These are phyloP conservation scores for Colletotrichum filicis DNA, from an alignment of 2,329 filamentous ascomycete genomes.

Conservation along the genomic window DNA sequence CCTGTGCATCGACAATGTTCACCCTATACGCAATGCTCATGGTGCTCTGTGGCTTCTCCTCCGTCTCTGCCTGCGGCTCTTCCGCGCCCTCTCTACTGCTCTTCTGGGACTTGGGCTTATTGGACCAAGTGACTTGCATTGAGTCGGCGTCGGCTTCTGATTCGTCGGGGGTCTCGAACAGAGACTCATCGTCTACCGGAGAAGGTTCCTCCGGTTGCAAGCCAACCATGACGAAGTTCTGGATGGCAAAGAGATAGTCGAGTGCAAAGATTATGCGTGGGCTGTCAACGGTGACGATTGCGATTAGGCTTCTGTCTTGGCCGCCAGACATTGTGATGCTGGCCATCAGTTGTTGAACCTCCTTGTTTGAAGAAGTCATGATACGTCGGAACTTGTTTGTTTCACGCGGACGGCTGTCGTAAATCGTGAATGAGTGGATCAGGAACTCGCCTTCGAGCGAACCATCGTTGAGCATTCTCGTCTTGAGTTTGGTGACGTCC, in stretches of 20 bases:
- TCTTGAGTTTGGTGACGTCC: conserved; percentile 90
- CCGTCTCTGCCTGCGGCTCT: conserved; percentile 18
- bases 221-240: conserved; percentile 82
- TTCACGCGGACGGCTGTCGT: conserved; percentile 88
- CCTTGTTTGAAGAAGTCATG: conserved; percentile 96
- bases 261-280: conserved; percentile 94
- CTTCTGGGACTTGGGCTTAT: conserved; percentile 47
- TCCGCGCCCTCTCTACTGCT: conserved; percentile 36
- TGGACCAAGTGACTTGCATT: conserved; percentile 58
- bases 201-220: conserved; percentile 71
- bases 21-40: conserved; percentile 89
- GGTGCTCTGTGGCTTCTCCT: conserved; percentile 46
- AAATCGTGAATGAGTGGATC: conserved; percentile 93
- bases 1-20: conserved; percentile 94
- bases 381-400: conserved; percentile 98
- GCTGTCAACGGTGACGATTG: conserved; percentile 93
- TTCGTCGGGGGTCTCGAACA: conserved; percentile 66
- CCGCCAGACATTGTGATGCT: conserved; percentile 93
- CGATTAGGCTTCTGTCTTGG: conserved; percentile 83
- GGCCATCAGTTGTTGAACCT: conserved; percentile 98
- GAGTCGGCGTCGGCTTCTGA: conserved; percentile 66
- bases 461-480: conserved; percentile 91
- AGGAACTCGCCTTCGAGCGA: conserved; percentile 93
- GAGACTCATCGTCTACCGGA: conserved; percentile 61
- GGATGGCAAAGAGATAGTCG: conserved; percentile 93